Percentiles rank a stretch among this genome's conserved stretches.
phyloP scores from a whole-genome alignment of 495 filamentous ascomycete species.

The Lasiosphaeria miniovina region DNA sequence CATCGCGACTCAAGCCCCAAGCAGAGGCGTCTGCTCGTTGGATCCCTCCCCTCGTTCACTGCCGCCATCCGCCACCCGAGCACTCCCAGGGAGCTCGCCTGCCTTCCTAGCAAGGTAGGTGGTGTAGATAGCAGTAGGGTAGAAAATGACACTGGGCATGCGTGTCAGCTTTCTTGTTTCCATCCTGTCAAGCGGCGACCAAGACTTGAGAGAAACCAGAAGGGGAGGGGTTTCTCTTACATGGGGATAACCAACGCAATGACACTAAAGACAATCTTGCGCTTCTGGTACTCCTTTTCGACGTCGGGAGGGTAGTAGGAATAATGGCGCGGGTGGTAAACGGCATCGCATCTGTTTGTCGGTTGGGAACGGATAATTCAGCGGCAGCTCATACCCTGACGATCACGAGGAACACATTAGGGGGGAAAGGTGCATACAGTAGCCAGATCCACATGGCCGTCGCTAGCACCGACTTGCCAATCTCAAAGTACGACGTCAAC shows the following conservation, averaged over 20 bases:
- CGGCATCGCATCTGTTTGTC: neutral
- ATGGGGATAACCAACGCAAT: neutral
- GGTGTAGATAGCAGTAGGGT: neutral
- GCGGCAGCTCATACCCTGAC: neutral
- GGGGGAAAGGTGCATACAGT: neutral
- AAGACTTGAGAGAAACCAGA: neutral
- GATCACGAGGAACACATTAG: neutral
- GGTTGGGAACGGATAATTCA: neutral
- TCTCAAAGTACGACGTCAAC: slow-evolving; percentile 1
- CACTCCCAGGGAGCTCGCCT: neutral
- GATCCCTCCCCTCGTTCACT: neutral
- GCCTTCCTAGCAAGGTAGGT: neutral
- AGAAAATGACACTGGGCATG: neutral
- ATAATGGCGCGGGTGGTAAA: neutral
- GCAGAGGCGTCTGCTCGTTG: slow-evolving; percentile 1
- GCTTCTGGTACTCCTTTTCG: neutral
- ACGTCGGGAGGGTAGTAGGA: neutral
- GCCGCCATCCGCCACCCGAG: neutral
- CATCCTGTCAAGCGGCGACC: no score
- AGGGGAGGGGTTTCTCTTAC: neutral
- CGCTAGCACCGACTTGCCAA: neutral
- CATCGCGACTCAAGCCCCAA: neutral
- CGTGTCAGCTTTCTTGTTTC: neutral
- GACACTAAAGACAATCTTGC: neutral
- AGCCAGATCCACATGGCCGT: neutral